Evolutionary conservation across 2,329 filamentous ascomycete genomes (phyloP).

Genomic region (Aspergillus fumigatus): DNA sequence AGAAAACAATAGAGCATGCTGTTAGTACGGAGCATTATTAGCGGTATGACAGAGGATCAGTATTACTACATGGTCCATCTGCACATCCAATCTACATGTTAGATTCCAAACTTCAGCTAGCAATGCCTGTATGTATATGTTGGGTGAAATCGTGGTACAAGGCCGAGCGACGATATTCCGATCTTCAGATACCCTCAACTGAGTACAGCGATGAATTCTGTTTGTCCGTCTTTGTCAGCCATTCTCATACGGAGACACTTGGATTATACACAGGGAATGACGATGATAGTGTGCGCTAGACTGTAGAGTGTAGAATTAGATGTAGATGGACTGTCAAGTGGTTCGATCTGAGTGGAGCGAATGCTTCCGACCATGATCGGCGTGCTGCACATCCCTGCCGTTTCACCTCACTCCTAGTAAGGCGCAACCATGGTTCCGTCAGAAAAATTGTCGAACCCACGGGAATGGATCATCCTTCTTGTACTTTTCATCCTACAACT

Average conservation of each 20-base stretch:
- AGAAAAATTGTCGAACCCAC: conserved; percentile 20
- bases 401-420: conserved; percentile 20
- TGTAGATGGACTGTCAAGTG: too few relatives aligned
- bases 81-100: not conserved
- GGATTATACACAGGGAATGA: not conserved
- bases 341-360: not conserved
- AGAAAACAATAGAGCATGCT: not conserved
- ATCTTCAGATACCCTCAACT: not conserved
- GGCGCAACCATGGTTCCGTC: conserved; percentile 17
- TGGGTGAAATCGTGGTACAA: not conserved
- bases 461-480: conserved; percentile 28
- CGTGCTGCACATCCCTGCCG: conserved; percentile 18
- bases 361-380: conserved; percentile 17
- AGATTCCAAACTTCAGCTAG: not conserved
- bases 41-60: not conserved
- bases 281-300: not conserved
- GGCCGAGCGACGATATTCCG: not conserved
- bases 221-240: not conserved
- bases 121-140: not conserved
- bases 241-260: not conserved
- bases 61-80: not conserved
- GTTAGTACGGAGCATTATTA: not conserved
- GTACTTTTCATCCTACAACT: not conserved
- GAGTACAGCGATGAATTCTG: not conserved
- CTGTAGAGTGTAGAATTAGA: not conserved